Evolutionary conservation across 768 basidiomycete species (phyloP).

Genomic region (Ephemerocybe angulata): DNA sequence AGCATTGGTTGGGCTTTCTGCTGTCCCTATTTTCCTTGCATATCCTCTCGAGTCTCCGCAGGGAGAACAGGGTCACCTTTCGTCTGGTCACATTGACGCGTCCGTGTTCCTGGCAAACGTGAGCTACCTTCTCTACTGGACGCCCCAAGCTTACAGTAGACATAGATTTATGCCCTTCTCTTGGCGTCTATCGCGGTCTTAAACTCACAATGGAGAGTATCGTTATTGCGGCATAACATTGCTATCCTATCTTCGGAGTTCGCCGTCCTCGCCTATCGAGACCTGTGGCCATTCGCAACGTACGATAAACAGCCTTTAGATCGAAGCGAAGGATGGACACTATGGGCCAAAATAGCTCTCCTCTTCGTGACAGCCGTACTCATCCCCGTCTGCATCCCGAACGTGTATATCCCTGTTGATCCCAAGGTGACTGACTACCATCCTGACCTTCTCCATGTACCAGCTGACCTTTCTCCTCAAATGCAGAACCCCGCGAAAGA

Average conservation of each 20-base stretch:
- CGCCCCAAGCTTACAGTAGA: too few relatives aligned
- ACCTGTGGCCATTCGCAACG: conserved; percentile 54
- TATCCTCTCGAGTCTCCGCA: not conserved
- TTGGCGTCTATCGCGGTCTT: conserved; percentile 2
- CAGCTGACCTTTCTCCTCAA: not conserved
- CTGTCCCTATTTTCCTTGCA: not conserved
- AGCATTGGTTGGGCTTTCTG: not conserved
- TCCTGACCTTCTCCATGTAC: too few relatives aligned
- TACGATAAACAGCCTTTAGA: conserved; percentile 40
- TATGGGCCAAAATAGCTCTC: conserved; percentile 24
- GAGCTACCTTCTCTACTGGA: not conserved
- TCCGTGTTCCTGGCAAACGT: not conserved
- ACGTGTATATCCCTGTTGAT: conserved; percentile 51
- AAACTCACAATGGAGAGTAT: not conserved
- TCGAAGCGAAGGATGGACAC: conserved; percentile 27
- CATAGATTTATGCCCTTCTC: conserved; percentile 13
- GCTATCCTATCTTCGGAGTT: conserved; percentile 35
- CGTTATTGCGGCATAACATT: conserved; percentile 6
- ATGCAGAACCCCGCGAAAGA: conserved; percentile 29
- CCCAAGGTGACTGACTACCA: conserved; percentile 26
- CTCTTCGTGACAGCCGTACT: conserved; percentile 40
- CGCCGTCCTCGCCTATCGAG: conserved; percentile 47
- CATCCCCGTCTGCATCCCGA: conserved; percentile 50
- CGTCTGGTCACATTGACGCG: not conserved
- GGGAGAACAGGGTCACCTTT: not conserved